Base-by-base conservation (phyloP, 192 early-diverging fungal genomes). In the Dissophora ornata region DNA sequence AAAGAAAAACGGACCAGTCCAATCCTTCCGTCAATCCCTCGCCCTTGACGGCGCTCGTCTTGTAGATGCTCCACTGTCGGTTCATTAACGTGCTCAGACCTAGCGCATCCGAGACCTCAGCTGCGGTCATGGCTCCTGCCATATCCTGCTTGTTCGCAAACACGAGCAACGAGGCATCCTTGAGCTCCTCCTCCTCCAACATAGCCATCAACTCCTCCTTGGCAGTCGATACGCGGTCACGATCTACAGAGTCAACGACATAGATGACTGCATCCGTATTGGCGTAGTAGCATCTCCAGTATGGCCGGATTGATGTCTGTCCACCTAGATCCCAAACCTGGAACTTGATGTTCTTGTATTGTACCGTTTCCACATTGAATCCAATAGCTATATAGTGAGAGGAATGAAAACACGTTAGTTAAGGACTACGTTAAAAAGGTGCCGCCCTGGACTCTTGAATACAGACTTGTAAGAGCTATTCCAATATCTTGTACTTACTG, bases 71-170 rank as follows among this genome's bases (percentile, higher is more conserved):
- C 95, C 97, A 99, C 69, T 93, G 92, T 52, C 97, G 78, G 71
- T 92, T 94, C 82, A 93, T 94, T 65, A 98, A 73, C 26, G 87
- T 86, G 15, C 89, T 90, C 79, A 99, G 79, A 7, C 94, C 93
- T 30, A 99, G 81, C 5, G 85, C 83, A 52, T 98, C 93, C 12
- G 93, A 90, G 5, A 99, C 92, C 81, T 98, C 93, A 8, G 94
- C 91, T 21, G 90, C 87, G 28, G 90, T 86, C 91, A 98, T 92
- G 22, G 97, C 96, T 19, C 94, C 93, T 46, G 86, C 88, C 90
- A 97, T 94, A 80, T 99, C 97, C 84, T 99, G 97, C 83, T 99
- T 99, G 71, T 99, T 99, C 41, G 97, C 97, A 83, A 98, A 90
- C 50, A 99, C 96, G 50, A 99, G 80, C 69, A 99, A 79, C 44